Percentiles rank a stretch among this genome's conserved stretches.
Conservation (phyloP, 1,284 basidiomycete genomes). For the Ustilago hordei region DNA sequence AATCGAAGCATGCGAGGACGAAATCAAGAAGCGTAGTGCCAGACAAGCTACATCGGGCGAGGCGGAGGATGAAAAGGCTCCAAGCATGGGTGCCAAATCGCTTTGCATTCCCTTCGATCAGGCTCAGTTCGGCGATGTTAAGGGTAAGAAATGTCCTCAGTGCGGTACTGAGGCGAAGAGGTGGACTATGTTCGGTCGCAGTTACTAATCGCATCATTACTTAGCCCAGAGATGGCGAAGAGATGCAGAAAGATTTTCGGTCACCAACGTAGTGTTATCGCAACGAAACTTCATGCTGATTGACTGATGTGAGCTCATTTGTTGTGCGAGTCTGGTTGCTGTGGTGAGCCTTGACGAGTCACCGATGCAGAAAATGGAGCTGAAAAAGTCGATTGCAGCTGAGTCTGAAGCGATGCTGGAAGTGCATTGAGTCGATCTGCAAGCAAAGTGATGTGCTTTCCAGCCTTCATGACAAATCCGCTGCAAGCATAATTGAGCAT, state of each 20-base stretch:
- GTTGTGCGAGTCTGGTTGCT: not conserved
- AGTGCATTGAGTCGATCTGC: too few species aligned
- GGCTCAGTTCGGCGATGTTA: constrained; percentile 70
- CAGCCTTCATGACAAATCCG: not conserved
- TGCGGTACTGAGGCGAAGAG: constrained; percentile 65
- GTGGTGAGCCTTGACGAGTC: not conserved
- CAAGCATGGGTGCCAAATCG: constrained; percentile 97
- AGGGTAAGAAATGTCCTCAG: constrained; percentile 65
- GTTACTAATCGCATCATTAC: constrained; percentile 46
- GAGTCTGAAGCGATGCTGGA: too few species aligned
- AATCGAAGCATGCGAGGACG: constrained; percentile 91
- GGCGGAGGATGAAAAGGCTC: constrained; percentile 80
- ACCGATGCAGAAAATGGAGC: not conserved
- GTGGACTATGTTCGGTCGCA: constrained; percentile 69
- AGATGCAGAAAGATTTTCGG: not conserved
- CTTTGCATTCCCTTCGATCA: constrained; percentile 98
- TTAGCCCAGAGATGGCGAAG: not conserved
- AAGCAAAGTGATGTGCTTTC: too few species aligned
- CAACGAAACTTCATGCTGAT: not conserved
- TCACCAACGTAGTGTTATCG: not conserved
- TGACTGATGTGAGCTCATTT: not conserved
- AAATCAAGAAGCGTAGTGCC: constrained; percentile 94
- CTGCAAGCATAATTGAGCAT: not conserved
- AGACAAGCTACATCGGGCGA: constrained; percentile 62
- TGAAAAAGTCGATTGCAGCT: too few species aligned